Base-by-base conservation (phyloP, 768 basidiomycete genomes). In the Rhodosporidiobolus sp. region DNA sequence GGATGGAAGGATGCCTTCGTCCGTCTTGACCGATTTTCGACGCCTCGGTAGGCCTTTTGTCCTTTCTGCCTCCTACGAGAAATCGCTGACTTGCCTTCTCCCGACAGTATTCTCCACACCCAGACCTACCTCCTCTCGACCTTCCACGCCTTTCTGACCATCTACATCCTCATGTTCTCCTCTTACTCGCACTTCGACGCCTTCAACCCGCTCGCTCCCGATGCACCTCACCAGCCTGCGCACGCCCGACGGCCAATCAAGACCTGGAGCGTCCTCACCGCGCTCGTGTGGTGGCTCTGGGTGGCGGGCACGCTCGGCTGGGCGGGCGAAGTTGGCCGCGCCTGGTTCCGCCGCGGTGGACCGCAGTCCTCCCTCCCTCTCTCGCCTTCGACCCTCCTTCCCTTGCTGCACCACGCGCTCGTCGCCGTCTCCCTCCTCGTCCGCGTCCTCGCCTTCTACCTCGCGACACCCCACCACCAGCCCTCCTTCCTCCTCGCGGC, bases 91-190 rank as follows among this genome's bases (percentile, higher is more conserved):
- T 4, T 7, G 32, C 16, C 43, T 34, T 9, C 50, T 38, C 1
- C 22, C 34, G 19, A 28, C 65, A 61, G 67, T 1, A 56, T 68
- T 32, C 50, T 76, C 4, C 75, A 76, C 30, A 55, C 49, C 0
- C 75, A 76, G 50, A 66, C 69, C 26, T 73, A 70, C 59, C 61
- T 76, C 55, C 67, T 76, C 14, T 67, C 75, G 12, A 70, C 69
- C 17, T 14, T 71, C 3, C 72, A 76, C 52, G 75, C 67, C 53
- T 62, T 56, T 35, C 61, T 76, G 60, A 76, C 72, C 12, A 58
- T 76, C 53, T 76, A 76, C 48, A 73, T 76, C 52, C 66, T 76
- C 48, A 76, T 76, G 65, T 73, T 76, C 58, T 76, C 75, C 11
- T 35, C 72, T 10, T 76, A 73, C 57, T 60, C 72, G 10, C 75